These are phyloP conservation scores for Filobasidium wieringae DNA, from an alignment of 768 basidiomycete species.

Conservation along the genomic window DNA sequence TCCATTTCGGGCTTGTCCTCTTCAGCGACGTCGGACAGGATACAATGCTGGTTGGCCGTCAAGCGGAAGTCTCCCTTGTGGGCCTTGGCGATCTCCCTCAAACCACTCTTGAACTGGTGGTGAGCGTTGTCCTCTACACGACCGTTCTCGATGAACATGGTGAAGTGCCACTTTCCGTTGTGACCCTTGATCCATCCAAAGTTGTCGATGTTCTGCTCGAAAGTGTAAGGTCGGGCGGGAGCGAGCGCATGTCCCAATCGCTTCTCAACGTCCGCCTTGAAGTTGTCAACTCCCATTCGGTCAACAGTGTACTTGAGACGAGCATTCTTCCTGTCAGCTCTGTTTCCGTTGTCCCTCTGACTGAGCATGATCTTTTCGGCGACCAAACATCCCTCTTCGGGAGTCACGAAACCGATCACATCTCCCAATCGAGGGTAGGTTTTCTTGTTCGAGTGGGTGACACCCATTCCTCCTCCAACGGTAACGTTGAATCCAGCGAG, in stretches of 20 bases:
- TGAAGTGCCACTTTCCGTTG: slow-evolving; percentile 83
- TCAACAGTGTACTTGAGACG: slow-evolving; percentile 96
- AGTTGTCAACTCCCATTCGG: slow-evolving; percentile 75
- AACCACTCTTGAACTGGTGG: slow-evolving; percentile 78
- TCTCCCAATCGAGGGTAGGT: slow-evolving; percentile 85
- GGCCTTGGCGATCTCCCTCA: slow-evolving; percentile 81
- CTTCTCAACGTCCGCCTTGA: slow-evolving; percentile 81
- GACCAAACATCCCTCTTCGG: slow-evolving; percentile 69
- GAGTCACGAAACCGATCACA: slow-evolving; percentile 82
- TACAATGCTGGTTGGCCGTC: slow-evolving; percentile 88
- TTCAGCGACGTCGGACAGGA: slow-evolving; percentile 68
- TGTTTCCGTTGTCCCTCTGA: slow-evolving; percentile 92
- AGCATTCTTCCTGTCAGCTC: slow-evolving; percentile 52
- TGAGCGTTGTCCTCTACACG: slow-evolving; percentile 83
- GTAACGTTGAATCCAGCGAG: slow-evolving; percentile 87
- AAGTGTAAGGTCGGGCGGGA: slow-evolving; percentile 63
- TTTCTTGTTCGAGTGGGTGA: slow-evolving; percentile 97
- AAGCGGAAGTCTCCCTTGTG: slow-evolving; percentile 90
- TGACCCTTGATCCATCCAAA: slow-evolving; percentile 84
- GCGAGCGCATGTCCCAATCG: slow-evolving; percentile 66
- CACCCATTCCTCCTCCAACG: slow-evolving; percentile 96
- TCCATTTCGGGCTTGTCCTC: slow-evolving; percentile 69
- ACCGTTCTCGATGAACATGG: slow-evolving; percentile 92
- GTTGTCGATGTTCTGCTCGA: slow-evolving; percentile 83
- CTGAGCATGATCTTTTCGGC: slow-evolving; percentile 89